Percentiles rank a stretch among this genome's conserved stretches.
These are phyloP conservation scores for Carex cristatella DNA, from an alignment of 176 grass and related monocot genomes.

Conservation along the genomic window DNA sequence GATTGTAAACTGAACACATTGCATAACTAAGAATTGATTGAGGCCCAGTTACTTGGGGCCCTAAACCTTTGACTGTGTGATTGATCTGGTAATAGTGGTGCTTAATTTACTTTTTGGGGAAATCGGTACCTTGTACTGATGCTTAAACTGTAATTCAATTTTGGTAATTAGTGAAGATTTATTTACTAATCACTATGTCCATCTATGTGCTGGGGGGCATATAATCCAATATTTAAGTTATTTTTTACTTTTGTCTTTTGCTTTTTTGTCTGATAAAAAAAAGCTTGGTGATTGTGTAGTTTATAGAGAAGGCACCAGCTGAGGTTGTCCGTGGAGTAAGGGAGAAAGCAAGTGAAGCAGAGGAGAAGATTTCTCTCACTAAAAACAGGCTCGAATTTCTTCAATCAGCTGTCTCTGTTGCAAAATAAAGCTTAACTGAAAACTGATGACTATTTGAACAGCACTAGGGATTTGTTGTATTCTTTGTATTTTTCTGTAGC, in stretches of 20 bases:
- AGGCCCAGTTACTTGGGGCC: neutral
- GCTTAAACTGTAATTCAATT: neutral
- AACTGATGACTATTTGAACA: neutral
- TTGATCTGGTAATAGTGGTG: neutral
- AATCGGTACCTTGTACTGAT: neutral
- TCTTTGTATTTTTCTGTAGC: neutral
- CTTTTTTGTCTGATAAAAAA: neutral
- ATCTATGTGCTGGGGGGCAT: neutral
- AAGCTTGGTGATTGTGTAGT: constrained; percentile 36
- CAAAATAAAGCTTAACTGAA: constrained; percentile 8
- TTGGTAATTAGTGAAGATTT: neutral
- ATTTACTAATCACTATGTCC: neutral
- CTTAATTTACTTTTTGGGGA: neutral
- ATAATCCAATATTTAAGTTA: neutral
- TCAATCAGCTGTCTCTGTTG: constrained; percentile 44
- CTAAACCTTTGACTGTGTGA: neutral
- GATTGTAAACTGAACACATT: neutral
- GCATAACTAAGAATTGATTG: neutral
- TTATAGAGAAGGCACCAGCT: constrained; percentile 80
- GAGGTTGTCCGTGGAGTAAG: constrained; percentile 76
- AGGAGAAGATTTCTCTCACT: constrained; percentile 84
- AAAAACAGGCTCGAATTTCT: constrained; percentile 74
- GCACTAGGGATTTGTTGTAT: neutral
- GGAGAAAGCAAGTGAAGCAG: constrained; percentile 76
- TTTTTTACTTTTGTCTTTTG: neutral